Evolutionary conservation across 2,329 filamentous ascomycete species (phyloP).

Genomic region (Pseudogymnoascus destructans): DNA sequence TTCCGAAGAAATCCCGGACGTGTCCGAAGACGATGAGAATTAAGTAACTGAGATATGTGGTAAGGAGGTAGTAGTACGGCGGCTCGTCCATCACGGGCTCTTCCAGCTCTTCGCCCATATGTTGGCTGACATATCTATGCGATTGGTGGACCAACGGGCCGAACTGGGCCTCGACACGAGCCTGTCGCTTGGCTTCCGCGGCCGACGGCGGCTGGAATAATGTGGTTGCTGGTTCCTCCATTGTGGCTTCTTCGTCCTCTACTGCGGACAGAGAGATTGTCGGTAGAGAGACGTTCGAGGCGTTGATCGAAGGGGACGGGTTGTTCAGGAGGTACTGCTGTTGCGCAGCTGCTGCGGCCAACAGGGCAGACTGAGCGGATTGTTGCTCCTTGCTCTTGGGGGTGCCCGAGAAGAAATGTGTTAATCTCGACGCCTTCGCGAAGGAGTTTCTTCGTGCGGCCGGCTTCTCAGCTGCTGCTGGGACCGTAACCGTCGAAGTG

Average conservation of each 20-base stretch:
- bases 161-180: slow-evolving; percentile 78
- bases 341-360: slow-evolving; percentile 47
- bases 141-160: slow-evolving; percentile 67
- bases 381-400: slow-evolving; percentile 60
- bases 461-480: slow-evolving; percentile 20
- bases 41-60: slow-evolving; percentile 96
- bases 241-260: slow-evolving; percentile 59
- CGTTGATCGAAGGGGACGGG: slow-evolving; percentile 51
- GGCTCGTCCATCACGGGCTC: slow-evolving; percentile 88
- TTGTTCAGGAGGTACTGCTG: slow-evolving; percentile 38
- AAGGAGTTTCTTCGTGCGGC: slow-evolving; percentile 41
- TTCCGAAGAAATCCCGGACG: slow-evolving; percentile 93
- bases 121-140: slow-evolving; percentile 82
- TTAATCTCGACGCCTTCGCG: slow-evolving; percentile 63
- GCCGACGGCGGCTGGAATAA: slow-evolving; percentile 80
- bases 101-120: slow-evolving; percentile 66
- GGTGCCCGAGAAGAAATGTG: slow-evolving; percentile 70
- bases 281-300: slow-evolving; percentile 65
- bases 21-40: slow-evolving; percentile 93
- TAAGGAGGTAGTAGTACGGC: slow-evolving; percentile 91
- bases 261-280: slow-evolving; percentile 87
- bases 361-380: slow-evolving; percentile 52
- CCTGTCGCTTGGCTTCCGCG: slow-evolving; percentile 65
- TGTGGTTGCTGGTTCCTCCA: slow-evolving; percentile 61
- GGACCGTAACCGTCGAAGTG: slow-evolving; percentile 20